A percentile compares a stretch with the other conserved stretches of the same genome.
Evolutionary conservation across 1,284 basidiomycete species (phyloP).

Genomic region (Pisolithus thermaeus): DNA sequence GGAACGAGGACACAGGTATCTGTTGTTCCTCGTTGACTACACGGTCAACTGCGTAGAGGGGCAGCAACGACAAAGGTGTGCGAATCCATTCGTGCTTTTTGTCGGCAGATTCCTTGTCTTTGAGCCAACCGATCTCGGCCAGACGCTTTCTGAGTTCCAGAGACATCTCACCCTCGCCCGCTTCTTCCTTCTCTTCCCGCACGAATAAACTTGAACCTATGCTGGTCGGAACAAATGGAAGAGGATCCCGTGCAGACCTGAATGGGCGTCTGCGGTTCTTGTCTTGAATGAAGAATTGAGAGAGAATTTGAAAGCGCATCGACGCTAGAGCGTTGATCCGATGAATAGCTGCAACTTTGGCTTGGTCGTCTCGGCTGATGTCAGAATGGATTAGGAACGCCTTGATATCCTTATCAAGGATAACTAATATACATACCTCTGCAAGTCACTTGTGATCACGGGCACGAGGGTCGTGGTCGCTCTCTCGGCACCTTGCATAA

Average conservation of each 20-base stretch:
- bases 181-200: slow-evolving; percentile 45
- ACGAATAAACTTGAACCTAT: slow-evolving; percentile 57
- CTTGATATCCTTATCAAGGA: background rate
- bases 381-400: slow-evolving; percentile 1
- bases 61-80: slow-evolving; percentile 60
- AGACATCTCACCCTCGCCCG: slow-evolving; percentile 49
- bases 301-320: slow-evolving; percentile 62
- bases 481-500: slow-evolving; percentile 71
- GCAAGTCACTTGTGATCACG: slow-evolving; percentile 50
- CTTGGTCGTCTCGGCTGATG: slow-evolving; percentile 39
- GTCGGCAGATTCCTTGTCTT: slow-evolving; percentile 50
- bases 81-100: slow-evolving; percentile 51
- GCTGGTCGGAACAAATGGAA: slow-evolving; percentile 65
- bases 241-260: slow-evolving; percentile 56
- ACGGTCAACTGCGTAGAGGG: slow-evolving; percentile 48
- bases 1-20: slow-evolving; percentile 26
- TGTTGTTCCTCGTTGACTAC: slow-evolving; percentile 28
- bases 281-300: slow-evolving; percentile 55
- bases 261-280: slow-evolving; percentile 56
- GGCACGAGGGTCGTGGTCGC: slow-evolving; percentile 39
- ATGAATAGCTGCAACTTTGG: slow-evolving; percentile 45
- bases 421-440: slow-evolving; percentile 36
- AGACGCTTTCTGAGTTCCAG: slow-evolving; percentile 56
- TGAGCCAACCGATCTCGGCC: slow-evolving; percentile 66
- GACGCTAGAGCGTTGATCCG: slow-evolving; percentile 50